A percentile compares a stretch with the other conserved stretches of the same genome.
Evolutionary conservation across 1,284 basidiomycete genomes (phyloP).

Genomic region (Xerocomus amazonicus): DNA sequence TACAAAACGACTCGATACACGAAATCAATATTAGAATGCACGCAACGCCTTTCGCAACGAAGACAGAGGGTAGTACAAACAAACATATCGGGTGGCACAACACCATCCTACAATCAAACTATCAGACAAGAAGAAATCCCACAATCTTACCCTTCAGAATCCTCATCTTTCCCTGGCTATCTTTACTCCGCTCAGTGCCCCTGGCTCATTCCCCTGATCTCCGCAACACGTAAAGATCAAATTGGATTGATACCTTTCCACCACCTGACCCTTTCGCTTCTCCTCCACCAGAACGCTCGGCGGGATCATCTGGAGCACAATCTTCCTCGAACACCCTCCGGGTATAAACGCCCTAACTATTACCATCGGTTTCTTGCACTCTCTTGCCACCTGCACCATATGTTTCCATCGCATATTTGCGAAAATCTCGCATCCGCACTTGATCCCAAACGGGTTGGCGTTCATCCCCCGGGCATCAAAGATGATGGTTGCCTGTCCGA

Average conservation of each 20-base stretch:
- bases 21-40: no score
- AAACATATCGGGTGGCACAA: no score
- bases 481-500: constrained; percentile 8
- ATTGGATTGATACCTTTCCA: constrained; percentile 20
- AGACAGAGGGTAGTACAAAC: no score
- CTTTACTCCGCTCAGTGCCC: no score
- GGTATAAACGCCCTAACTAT: constrained; percentile 30
- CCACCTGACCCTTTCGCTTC: background rate
- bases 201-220: background rate
- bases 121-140: no score
- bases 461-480: constrained; percentile 24
- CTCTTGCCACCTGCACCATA: constrained; percentile 18
- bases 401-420: constrained; percentile 25
- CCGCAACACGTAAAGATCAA: constrained; percentile 28
- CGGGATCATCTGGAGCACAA: constrained; percentile 28
- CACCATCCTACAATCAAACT: no score
- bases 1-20: no score
- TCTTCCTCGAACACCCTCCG: constrained; percentile 27
- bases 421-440: constrained; percentile 23
- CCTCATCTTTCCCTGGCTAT: no score
- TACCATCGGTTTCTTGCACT: constrained; percentile 14
- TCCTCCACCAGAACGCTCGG: constrained; percentile 12
- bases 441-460: constrained; percentile 24
- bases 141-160: no score
- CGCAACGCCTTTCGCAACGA: no score